These are phyloP conservation scores for Lactuca sativa DNA, from an alignment of 129 eudicot species.

Conservation along the genomic window DNA sequence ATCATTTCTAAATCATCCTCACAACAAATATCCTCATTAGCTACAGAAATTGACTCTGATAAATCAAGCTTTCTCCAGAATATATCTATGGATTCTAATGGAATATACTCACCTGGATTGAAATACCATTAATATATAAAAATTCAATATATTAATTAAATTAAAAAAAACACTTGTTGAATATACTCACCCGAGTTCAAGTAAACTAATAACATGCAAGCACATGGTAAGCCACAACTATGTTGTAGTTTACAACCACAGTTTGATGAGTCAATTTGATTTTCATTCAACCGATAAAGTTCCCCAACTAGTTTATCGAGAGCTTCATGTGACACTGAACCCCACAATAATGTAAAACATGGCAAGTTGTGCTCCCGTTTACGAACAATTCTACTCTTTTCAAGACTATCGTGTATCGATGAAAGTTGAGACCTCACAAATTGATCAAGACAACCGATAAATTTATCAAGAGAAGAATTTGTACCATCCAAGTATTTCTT, in stretches of 20 bases:
- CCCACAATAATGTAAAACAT: background rate
- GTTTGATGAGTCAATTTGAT: background rate
- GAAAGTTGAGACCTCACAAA: background rate
- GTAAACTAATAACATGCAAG: background rate
- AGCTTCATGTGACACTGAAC: background rate
- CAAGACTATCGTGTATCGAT: background rate
- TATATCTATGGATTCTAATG: too few species aligned
- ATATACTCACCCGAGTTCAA: background rate
- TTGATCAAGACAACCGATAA: background rate
- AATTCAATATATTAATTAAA: too few species aligned
- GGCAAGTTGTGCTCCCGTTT: too few species aligned
- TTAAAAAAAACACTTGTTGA: too few species aligned
- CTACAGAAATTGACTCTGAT: too few species aligned
- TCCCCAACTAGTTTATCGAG: background rate
- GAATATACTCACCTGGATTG: too few species aligned
- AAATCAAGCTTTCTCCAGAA: too few species aligned
- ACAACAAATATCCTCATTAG: too few species aligned
- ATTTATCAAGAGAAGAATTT: background rate
- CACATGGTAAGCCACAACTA: background rate
- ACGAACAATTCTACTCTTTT: too few species aligned
- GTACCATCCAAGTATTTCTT: too few species aligned
- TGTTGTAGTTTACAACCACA: background rate
- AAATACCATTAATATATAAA: too few species aligned
- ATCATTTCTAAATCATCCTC: too few species aligned
- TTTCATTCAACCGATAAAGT: background rate